phyloP scores from a whole-genome alignment of 768 basidiomycete genomes.

The Trametopsis cervina region DNA sequence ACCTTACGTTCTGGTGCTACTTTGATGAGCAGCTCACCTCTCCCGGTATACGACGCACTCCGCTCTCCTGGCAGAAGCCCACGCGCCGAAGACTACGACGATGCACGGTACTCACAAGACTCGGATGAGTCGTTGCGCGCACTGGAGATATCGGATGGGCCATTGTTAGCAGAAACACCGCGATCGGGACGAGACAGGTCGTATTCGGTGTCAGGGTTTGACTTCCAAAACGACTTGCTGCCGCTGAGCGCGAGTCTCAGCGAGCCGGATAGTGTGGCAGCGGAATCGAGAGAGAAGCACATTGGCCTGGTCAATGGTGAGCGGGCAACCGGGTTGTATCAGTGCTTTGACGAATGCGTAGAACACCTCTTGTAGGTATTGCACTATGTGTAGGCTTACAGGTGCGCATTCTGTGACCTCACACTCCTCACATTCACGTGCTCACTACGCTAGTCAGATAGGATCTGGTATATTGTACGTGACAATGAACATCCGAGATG shows the following conservation, averaged over 20 bases:
- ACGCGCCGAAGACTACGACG: constrained; percentile 26
- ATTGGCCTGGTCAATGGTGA: constrained; percentile 72
- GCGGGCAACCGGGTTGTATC: constrained; percentile 12
- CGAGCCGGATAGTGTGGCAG: constrained; percentile 48
- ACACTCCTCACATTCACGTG: constrained; percentile 1
- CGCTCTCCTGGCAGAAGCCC: constrained; percentile 32
- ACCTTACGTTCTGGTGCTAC: too few relatives aligned
- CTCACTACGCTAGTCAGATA: too few relatives aligned
- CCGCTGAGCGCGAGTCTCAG: constrained; percentile 74
- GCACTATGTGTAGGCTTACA: constrained; percentile 80
- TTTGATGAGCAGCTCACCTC: constrained; percentile 10
- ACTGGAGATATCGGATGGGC: constrained; percentile 69
- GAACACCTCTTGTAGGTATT: constrained; percentile 45
- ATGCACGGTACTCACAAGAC: constrained; percentile 43
- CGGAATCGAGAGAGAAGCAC: constrained; percentile 56
- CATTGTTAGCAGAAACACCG: constrained; percentile 28
- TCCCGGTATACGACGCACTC: constrained; percentile 27
- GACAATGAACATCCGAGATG: neutral
- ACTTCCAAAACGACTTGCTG: constrained; percentile 71
- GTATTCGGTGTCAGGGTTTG: constrained; percentile 69
- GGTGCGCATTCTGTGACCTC: constrained; percentile 32
- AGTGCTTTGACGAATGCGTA: neutral
- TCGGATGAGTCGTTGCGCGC: constrained; percentile 60
- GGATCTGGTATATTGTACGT: constrained; percentile 91
- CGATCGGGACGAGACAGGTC: constrained; percentile 34